These are phyloP conservation scores for Pachysandra terminalis DNA, from an alignment of 164 flowering plant genomes.

Conservation along the genomic window DNA sequence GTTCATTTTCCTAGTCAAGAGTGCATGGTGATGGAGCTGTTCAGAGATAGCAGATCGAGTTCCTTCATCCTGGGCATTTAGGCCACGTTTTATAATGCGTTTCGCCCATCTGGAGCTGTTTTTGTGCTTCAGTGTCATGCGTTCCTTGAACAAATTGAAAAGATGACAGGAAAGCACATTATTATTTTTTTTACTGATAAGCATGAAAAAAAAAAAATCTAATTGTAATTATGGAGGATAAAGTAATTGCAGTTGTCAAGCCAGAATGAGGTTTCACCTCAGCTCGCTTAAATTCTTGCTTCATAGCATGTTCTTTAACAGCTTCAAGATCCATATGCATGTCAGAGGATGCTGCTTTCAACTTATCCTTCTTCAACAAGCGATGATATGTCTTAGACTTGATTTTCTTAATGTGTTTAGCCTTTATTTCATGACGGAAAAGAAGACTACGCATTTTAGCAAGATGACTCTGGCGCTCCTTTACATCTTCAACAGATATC, in stretches of 20 bases:
- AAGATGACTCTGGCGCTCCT: conserved; percentile 56
- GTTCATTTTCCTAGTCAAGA: conserved; percentile 75
- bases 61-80: conserved; percentile 76
- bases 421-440: conserved; percentile 83
- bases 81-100: conserved; percentile 69
- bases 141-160: conserved; percentile 49
- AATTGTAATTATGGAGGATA: background rate
- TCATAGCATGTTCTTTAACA: conserved; percentile 74
- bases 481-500: conserved; percentile 70
- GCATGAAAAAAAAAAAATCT: background rate
- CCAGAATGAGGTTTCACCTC: conserved; percentile 43
- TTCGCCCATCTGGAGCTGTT: conserved; percentile 79
- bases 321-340: conserved; percentile 69
- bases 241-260: background rate
- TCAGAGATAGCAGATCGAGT: conserved; percentile 85
- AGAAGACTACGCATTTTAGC: conserved; percentile 91
- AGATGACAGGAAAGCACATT: background rate
- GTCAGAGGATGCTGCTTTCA: conserved; percentile 40
- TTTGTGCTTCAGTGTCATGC: conserved; percentile 78
- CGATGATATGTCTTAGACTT: conserved; percentile 86
- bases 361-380: conserved; percentile 62
- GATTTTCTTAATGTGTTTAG: conserved; percentile 75
- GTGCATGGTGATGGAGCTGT: conserved; percentile 68
- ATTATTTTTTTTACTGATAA: background rate
- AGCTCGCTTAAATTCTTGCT: conserved; percentile 80